Evolutionary conservation across 768 basidiomycete genomes (phyloP).

Genomic region (Tylopilus sp.): DNA sequence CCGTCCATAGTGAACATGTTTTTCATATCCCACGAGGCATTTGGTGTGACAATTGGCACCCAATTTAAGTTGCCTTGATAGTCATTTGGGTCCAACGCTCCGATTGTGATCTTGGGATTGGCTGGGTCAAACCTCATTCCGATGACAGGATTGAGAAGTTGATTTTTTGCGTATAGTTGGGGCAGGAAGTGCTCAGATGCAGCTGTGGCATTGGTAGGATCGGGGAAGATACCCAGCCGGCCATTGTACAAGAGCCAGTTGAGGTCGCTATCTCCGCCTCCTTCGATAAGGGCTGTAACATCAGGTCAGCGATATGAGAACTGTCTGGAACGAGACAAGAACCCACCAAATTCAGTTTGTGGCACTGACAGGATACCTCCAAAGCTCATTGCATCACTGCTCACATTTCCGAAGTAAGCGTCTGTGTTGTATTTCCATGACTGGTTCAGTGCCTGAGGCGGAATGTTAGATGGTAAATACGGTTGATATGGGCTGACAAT

Average conservation of each 20-base stretch:
- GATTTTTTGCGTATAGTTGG: conserved; percentile 8
- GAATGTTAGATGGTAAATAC: neutral
- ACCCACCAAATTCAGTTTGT: conserved; percentile 15
- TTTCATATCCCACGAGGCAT: conserved; percentile 2
- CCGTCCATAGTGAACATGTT: conserved; percentile 13
- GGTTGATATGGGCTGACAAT: neutral
- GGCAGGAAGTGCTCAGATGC: conserved; percentile 16
- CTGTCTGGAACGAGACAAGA: neutral
- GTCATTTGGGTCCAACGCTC: conserved; percentile 21
- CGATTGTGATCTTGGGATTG: conserved; percentile 26
- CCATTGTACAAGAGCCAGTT: conserved; percentile 22
- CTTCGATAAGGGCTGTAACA: conserved; percentile 12
- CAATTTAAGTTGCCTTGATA: conserved; percentile 21
- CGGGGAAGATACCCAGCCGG: conserved; percentile 17
- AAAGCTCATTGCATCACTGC: conserved; percentile 15
- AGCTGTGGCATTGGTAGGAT: conserved; percentile 20
- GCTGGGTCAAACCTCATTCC: conserved; percentile 21
- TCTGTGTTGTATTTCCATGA: conserved; percentile 10
- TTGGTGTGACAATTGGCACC: conserved; percentile 17
- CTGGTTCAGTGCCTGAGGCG: conserved; percentile 7
- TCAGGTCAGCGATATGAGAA: neutral
- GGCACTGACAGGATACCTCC: conserved; percentile 12
- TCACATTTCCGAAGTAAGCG: conserved; percentile 12
- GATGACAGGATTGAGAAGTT: conserved; percentile 23
- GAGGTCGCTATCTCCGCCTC: conserved; percentile 11